Evolutionary conservation across 106 monocot genomes (phyloP).

Genomic region (Dioscorea dumetorum): DNA sequence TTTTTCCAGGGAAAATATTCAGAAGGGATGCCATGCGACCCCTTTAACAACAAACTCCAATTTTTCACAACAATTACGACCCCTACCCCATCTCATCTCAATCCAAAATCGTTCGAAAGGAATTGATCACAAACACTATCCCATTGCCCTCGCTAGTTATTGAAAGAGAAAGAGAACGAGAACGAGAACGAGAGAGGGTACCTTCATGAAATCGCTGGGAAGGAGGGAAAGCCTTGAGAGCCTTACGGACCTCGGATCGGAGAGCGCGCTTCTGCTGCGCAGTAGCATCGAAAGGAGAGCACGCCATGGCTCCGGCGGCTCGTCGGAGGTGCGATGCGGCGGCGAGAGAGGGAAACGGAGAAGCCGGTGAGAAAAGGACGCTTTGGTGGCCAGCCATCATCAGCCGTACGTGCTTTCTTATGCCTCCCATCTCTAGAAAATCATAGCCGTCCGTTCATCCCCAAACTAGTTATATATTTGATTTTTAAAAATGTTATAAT

Average conservation of each 20-base stretch:
- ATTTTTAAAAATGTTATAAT: too few species aligned
- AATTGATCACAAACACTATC: background rate
- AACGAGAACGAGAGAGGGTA: background rate
- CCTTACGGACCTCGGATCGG: conserved; percentile 26
- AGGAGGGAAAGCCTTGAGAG: conserved; percentile 32
- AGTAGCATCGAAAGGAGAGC: background rate
- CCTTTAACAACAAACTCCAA: background rate
- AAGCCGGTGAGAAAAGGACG: background rate
- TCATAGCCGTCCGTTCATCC: too few species aligned
- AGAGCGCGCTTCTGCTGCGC: conserved; percentile 33
- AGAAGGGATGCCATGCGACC: background rate
- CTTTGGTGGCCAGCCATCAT: background rate
- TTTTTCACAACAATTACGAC: background rate
- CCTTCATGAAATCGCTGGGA: conserved; percentile 41
- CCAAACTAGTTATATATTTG: too few species aligned
- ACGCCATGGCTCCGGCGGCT: conserved; percentile 8
- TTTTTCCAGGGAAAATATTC: background rate
- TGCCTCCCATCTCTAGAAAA: too few species aligned
- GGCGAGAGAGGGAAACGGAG: background rate
- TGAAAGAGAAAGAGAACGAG: background rate
- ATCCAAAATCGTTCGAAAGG: too few species aligned
- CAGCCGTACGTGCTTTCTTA: background rate
- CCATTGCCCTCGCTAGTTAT: background rate
- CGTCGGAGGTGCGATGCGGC: background rate
- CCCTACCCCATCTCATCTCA: background rate